Base-by-base conservation (phyloP, 176 grass and related monocot genomes). In the Musa beccarii region DNA sequence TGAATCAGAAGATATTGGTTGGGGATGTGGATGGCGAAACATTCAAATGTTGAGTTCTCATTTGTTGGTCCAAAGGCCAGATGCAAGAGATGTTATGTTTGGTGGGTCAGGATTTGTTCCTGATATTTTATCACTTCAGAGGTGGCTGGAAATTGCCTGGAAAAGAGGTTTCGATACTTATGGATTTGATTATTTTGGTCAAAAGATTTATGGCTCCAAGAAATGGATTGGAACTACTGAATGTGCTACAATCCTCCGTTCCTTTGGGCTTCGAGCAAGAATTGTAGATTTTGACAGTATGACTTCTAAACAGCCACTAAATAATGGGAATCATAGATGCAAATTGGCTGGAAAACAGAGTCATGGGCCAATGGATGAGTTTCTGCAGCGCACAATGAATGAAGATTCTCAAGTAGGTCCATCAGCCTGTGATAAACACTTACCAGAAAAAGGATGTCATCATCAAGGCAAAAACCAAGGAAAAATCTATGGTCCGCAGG, bases 1-100 rank as follows among this genome's bases (percentile, higher is more conserved):
- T 78, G 29, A 76, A 43, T 81, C 88, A 50, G 91, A 95, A 78
- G 94, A 97, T 75, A 63, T 76, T 85, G 94, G 94, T n/a, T 93
- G 94, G 94, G 94, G 90, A 19, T 97, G 94, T 78, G 94, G 94
- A 57, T 97, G 87, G 89, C 90, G 94, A 80, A 97, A 97, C 69
- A 91, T 97, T 77, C 94, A 97, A 83, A 97, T 93, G 81, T 49
- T 93, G 51, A 86, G 86, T 79, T 93, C 94, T 82, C 80, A 97
- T 85, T 65, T 97, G 65, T 72, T 97, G 49, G 83, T 49, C 16
- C 76, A 85, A 83, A 93, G 84, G 56, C 62, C 81, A 43, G 87
- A 90, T 81, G 73, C 84, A 65, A 88, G 76, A 12, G 28, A 82
- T 53, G 88, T 78, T 72, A 54, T 97, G 25, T 97, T 93, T 78